Conservation (phyloP, 495 filamentous ascomycete genomes). For the Penicillium psychrofluorescens region DNA sequence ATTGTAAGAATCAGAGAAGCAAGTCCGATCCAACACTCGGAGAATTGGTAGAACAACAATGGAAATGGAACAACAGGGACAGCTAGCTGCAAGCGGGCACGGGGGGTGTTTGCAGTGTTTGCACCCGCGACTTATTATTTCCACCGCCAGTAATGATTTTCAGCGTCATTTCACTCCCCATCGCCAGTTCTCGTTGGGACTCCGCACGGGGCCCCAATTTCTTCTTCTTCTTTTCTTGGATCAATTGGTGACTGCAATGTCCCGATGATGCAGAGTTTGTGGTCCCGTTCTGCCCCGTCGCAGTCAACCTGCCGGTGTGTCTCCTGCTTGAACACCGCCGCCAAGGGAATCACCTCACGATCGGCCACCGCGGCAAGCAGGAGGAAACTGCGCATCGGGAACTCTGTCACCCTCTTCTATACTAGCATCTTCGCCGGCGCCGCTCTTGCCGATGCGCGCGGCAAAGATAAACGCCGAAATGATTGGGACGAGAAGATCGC, state of each 20-base stretch:
- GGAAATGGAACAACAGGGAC: no score
- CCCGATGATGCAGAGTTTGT: slow-evolving; percentile 60
- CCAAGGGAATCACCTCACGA: slow-evolving; percentile 44
- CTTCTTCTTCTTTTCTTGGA: not conserved
- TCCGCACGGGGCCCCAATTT: slow-evolving; percentile 14
- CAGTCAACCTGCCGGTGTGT: slow-evolving; percentile 57
- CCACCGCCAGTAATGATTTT: not conserved
- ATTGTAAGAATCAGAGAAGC: slow-evolving; percentile 19
- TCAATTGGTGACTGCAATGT: slow-evolving; percentile 19
- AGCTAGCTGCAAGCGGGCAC: slow-evolving; percentile 10
- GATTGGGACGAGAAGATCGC: slow-evolving; percentile 57
- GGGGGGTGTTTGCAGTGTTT: slow-evolving; percentile 25
- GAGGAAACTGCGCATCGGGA: slow-evolving; percentile 46
- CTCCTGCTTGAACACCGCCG: slow-evolving; percentile 49
- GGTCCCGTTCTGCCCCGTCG: slow-evolving; percentile 59
- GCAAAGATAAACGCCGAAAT: slow-evolving; percentile 52
- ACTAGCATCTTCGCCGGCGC: slow-evolving; percentile 69
- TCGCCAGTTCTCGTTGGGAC: slow-evolving; percentile 9
- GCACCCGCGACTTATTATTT: no score
- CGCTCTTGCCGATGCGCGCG: slow-evolving; percentile 54
- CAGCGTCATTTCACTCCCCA: slow-evolving; percentile 9
- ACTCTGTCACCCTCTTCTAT: slow-evolving; percentile 64
- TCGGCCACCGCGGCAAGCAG: slow-evolving; percentile 45
- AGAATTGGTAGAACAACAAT: no score
- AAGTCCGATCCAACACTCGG: not conserved